Base-by-base conservation (phyloP, 192 early-diverging fungal species). In the Entophlyctis luteolus region DNA sequence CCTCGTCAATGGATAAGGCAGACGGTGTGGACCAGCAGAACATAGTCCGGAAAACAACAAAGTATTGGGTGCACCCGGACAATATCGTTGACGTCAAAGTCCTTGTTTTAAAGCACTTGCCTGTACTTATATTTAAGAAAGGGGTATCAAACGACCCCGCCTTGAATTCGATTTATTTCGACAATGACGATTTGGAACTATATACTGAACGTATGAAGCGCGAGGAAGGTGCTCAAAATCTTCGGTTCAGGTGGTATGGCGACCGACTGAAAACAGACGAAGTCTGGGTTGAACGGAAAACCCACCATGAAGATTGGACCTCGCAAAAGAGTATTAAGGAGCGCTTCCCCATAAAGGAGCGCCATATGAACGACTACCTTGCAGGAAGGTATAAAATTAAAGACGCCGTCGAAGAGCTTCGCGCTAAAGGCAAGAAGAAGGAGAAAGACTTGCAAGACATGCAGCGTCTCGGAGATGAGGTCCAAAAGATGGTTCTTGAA, bases 281-380 rank as follows among this genome's bases (percentile, higher is more conserved):
- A 65, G 90, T 97, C 59, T 97, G 93, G 79, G 86, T 95, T 35
- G 94, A 97, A 81, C 90, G 94, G 62, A 97, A 97, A 77, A 97
- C 94, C 3, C 94, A 97, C 80, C 88, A 90, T 62, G 94, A 97
- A 68, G 91, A 92, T 66, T 89, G 90, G 77, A 88, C 89, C 35
- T 93, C 93, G 42, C 90, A 93, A 62, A 72, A 77, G 36, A 71
- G 67, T 50, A 84, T 93, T 58, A 93, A 94, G 66, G 91, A 93
- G 68, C 88, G 92, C 12, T 93, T 96, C 69, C 73, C 86, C 14
- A 83, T 96, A 67, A 93, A 96, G 71, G 92, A 96, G 56, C 93
- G 93, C 70, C 80, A 94, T 70, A 77, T 93, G 37, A 87, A 90
- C 73, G 89, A 77, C 34, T 93, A 91, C 75, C 71, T 94, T 33